phyloP scores from a whole-genome alignment of 2,329 filamentous ascomycete genomes.

The Penicillium sp. region DNA sequence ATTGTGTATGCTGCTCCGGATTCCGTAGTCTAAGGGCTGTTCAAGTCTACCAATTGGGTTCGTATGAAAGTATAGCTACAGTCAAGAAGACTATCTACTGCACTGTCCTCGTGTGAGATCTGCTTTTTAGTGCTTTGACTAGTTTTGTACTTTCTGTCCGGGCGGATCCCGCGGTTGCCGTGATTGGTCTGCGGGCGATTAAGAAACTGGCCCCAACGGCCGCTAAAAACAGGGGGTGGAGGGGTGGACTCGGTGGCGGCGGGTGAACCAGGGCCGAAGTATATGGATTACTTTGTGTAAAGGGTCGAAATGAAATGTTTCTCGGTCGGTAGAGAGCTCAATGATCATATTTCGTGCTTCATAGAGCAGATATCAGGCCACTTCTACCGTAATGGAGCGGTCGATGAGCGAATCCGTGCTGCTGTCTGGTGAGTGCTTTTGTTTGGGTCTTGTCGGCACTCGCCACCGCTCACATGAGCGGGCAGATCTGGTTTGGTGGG shows the following conservation, averaged over 20 bases:
- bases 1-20: neutral
- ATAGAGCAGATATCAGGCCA: no score
- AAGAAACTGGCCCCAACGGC: conserved; percentile 15
- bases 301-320: neutral
- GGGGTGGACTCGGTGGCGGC: neutral
- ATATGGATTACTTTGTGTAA: neutral
- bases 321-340: no score
- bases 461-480: neutral
- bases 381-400: no score
- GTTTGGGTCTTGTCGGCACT: neutral
- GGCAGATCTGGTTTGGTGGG: neutral
- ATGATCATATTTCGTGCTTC: no score
- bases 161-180: neutral
- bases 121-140: no score
- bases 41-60: no score
- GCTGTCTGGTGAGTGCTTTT: neutral
- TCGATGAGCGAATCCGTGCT: no score
- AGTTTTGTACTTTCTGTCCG: neutral
- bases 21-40: neutral
- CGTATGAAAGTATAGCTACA: no score
- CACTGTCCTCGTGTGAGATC: no score
- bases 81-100: no score
- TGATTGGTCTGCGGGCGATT: conserved; percentile 19
- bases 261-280: neutral
- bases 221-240: conserved; percentile 9